Evolutionary conservation across 345 rosid genomes (phyloP).

Genomic region (Populus euphratica): DNA sequence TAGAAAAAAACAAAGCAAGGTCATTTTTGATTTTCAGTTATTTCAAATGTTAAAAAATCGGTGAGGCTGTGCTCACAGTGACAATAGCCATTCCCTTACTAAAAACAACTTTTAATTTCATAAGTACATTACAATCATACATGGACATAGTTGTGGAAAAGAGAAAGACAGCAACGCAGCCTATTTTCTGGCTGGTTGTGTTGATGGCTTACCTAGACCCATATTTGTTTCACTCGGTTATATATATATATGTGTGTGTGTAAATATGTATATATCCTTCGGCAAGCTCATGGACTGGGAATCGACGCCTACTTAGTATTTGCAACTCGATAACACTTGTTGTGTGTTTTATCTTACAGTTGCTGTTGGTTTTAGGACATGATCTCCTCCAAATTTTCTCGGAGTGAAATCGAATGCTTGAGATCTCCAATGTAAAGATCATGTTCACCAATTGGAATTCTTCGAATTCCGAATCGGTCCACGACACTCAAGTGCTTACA

Average conservation of each 20-base stretch:
- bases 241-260: background rate
- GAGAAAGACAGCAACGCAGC: background rate
- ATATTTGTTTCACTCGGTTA: background rate
- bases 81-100: too few relatives aligned
- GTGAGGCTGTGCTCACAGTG: too few relatives aligned
- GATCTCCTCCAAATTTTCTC: conserved; percentile 39
- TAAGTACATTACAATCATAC: background rate
- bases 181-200: background rate
- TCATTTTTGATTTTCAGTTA: too few relatives aligned
- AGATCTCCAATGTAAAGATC: conserved; percentile 66
- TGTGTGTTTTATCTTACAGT: background rate
- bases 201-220: background rate
- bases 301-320: background rate
- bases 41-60: too few relatives aligned
- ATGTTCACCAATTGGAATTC: conserved; percentile 86
- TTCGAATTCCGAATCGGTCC: conserved; percentile 69
- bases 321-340: background rate
- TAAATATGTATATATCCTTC: background rate
- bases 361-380: conserved; percentile 13
- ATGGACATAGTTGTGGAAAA: background rate
- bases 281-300: background rate
- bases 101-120: too few relatives aligned
- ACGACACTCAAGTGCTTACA: conserved; percentile 80
- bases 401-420: conserved; percentile 72
- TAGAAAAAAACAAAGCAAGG: too few relatives aligned